Evolutionary conservation across 1,284 basidiomycete genomes (phyloP), one percentile per base, ranked within the genome.

Genomic region (Tilletia walkeri): DNA sequence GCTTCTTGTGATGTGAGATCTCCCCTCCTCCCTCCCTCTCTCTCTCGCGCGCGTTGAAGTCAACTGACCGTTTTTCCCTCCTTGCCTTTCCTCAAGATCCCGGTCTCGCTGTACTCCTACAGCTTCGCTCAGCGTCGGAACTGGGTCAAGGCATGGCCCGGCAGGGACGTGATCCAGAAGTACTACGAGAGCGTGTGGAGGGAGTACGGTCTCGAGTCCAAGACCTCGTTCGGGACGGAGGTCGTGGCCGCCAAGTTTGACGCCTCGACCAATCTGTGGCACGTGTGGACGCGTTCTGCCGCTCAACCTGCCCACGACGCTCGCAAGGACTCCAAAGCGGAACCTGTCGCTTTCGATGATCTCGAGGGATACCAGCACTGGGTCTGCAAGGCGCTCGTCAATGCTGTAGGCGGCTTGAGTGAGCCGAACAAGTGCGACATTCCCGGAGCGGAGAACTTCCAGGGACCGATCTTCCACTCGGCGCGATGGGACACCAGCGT

Each of bases 401-500:
- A 67, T 18, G 80, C 77, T 20, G 79, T 83, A 16, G 82, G 82
- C 6, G 81, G 81, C 14, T 67, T 83, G 2, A 78, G 75, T 10
- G 73, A 78, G 67, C 81, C 82, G 30, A 83, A 82, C 66, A 47
- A 69, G 47, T 80, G 78, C 66, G 73, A 73, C 41, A 80, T 82
- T 38, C 69, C 74, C 5, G 81, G 81, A 3, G 63, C 78, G 47
- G 78, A 83, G 56, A 70, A 70, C 18, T 84, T 84, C 69, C 68
- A 78, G 18, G 76, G 76, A 14, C 65, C 67, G 12, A 38, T 59
- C 7, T 84, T 85, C 74, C 84, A 85, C 71, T 81, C 82, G 38
- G 83, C 82, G 0, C 72, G 79, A 3, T 85, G 84, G 84, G 80
- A 84, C 66, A 78, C 81, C 48, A 72, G 71, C 18, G 77, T 84